phyloP scores from a whole-genome alignment of 2,329 filamentous ascomycete genomes.

The Thielaviopsis populi region DNA sequence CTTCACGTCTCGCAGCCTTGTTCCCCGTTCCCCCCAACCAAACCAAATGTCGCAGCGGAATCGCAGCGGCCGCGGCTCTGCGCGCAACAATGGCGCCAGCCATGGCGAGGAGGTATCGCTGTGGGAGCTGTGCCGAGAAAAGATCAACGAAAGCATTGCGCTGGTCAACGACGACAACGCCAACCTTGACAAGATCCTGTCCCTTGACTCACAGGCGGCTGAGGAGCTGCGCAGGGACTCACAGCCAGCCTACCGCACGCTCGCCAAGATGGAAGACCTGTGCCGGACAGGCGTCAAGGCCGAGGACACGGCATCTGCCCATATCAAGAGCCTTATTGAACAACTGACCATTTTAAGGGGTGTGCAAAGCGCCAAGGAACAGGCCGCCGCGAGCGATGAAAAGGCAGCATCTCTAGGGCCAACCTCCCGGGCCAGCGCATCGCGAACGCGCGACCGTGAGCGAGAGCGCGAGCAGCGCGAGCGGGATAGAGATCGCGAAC shows the following conservation, averaged over 20 bases:
- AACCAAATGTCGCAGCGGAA: constrained; percentile 30
- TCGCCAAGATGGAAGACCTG: constrained; percentile 31
- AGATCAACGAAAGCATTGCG: constrained; percentile 27
- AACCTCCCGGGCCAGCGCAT: constrained; percentile 6
- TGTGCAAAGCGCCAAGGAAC: constrained; percentile 31
- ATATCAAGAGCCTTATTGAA: constrained; percentile 28
- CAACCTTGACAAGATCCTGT: constrained; percentile 27
- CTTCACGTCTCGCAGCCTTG: background rate
- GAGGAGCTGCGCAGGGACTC: constrained; percentile 27
- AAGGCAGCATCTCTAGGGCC: background rate
- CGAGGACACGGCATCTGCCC: constrained; percentile 27
- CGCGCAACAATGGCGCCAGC: constrained; percentile 30
- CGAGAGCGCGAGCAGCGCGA: constrained; percentile 12
- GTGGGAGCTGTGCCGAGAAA: constrained; percentile 29
- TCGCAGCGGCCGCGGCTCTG: constrained; percentile 31
- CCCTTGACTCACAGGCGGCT: constrained; percentile 28
- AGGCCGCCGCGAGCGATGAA: constrained; percentile 19
- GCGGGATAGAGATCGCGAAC: constrained; percentile 2
- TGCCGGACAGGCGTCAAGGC: constrained; percentile 30
- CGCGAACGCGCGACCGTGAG: constrained; percentile 15
- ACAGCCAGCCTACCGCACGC: constrained; percentile 19
- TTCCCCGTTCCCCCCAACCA: background rate
- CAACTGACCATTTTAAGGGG: constrained; percentile 30
- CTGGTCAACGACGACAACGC: constrained; percentile 31
- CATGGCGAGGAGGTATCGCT: constrained; percentile 32